phyloP scores from a whole-genome alignment of 345 rosid genomes.

The Rhodomyrtus tomentosa region DNA sequence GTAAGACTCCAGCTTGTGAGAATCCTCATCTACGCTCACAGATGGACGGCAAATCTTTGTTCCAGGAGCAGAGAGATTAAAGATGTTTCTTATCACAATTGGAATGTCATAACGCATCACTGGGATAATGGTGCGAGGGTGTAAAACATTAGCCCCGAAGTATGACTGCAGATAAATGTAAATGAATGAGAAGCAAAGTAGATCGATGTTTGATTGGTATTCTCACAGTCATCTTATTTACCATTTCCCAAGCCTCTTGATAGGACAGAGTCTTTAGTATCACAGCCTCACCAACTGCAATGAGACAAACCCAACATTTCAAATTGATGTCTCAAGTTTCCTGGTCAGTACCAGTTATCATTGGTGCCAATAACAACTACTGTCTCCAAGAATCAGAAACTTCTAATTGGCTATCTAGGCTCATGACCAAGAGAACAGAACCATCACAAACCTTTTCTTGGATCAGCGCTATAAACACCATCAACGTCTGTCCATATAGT shows the following conservation, averaged over 20 bases:
- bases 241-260: conserved; percentile 99
- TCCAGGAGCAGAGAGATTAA: conserved; percentile 85
- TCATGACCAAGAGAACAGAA: neutral
- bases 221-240: conserved; percentile 10
- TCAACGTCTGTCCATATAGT: conserved; percentile 99
- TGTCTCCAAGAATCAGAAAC: neutral
- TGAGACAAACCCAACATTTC: neutral
- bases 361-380: neutral
- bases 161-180: conserved; percentile 69
- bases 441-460: conserved; percentile 66
- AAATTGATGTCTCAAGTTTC: neutral
- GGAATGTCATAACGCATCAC: conserved; percentile 92
- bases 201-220: neutral
- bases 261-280: conserved; percentile 75
- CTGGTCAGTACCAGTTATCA: neutral
- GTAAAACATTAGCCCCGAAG: conserved; percentile 96
- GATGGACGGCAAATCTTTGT: conserved; percentile 61
- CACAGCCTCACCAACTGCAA: conserved; percentile 94
- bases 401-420: neutral
- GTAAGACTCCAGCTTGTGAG: conserved; percentile 31
- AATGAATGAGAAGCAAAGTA: neutral
- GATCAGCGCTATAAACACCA: conserved; percentile 98
- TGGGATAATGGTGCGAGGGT: conserved; percentile 97
- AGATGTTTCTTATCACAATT: conserved; percentile 84
- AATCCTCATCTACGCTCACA: conserved; percentile 35